These are phyloP conservation scores for Scedosporium apiospermum DNA, from an alignment of 2,329 filamentous ascomycete species.

Conservation along the genomic window DNA sequence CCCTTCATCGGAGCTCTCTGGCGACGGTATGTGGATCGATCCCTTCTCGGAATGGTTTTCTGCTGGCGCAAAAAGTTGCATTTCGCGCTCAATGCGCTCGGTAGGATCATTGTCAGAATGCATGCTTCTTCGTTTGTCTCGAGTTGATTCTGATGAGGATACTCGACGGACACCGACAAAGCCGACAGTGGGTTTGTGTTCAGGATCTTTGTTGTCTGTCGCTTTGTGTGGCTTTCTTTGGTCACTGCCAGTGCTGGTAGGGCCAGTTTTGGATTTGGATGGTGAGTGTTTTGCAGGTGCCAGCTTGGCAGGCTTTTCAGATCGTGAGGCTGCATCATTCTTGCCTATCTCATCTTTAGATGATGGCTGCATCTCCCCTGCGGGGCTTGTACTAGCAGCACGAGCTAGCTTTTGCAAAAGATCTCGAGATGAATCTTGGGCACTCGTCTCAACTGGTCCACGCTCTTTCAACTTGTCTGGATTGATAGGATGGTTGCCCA, in stretches of 20 bases:
- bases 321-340: too few species aligned
- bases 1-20: slow-evolving; percentile 33
- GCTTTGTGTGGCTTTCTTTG: neutral
- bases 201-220: slow-evolving; percentile 12
- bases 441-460: neutral
- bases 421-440: slow-evolving; percentile 32
- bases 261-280: slow-evolving; percentile 8
- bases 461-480: slow-evolving; percentile 9
- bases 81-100: slow-evolving; percentile 47
- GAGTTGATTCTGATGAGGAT: slow-evolving; percentile 35
- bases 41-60: slow-evolving; percentile 48
- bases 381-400: slow-evolving; percentile 35
- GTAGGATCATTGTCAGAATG: slow-evolving; percentile 45
- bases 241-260: slow-evolving; percentile 9
- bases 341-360: too few species aligned
- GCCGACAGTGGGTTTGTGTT: slow-evolving; percentile 30
- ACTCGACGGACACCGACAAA: slow-evolving; percentile 34
- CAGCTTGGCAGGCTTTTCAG: too few species aligned
- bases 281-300: neutral
- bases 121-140: slow-evolving; percentile 38
- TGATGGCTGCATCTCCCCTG: slow-evolving; percentile 15
- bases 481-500: neutral
- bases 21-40: slow-evolving; percentile 41
- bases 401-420: slow-evolving; percentile 39
- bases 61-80: slow-evolving; percentile 43